Evolutionary conservation across 148 eudicot species (phyloP), one percentile per base, ranked within the genome.

Genomic region (Fagopyrum tataricum): DNA sequence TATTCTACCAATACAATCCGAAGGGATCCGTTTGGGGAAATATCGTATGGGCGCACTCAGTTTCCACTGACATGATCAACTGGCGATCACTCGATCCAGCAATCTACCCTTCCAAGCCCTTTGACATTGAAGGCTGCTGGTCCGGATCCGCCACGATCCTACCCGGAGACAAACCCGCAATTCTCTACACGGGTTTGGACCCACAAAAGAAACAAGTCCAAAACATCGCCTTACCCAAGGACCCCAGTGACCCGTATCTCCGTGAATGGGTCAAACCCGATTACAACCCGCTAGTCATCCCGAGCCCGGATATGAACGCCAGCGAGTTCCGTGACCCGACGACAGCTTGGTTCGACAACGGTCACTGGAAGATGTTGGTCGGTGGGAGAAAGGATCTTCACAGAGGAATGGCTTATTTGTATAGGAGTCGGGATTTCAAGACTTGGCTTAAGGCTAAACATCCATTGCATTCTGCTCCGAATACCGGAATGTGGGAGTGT

Each of bases 21-120:
- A 75, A 81, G 61, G 79, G 82, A 4, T 80, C 89, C 40, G 73
- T 86, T 49, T 86, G 89, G 89, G 89, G 87, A 3, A 84, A 81
- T 72, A 86, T 86, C 58, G 83, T 83, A 37, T 86, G 89, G 89
- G 89, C 83, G 70, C 89, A 86, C 74, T 81, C 89, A 0, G 77
- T 83, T 1, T 86, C 89, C 17, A 73, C 76, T 26, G 89, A 86
- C 78, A 77, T 86, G 20, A 72, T 86, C 74, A 79, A 81, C 70
- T 86, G 89, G 89, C 62, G 72, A 47, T 80, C 82, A 72, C 74
- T 86, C n/a, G 84, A 82, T 20, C 72, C 73, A 4, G 87, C 87
- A 15, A 78, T 86, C 67, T 66, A 39, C 56, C 78, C 85, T 1
- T 78, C 79, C 62, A 81, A 84, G n/a, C 77, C 82, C 40, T 80